A percentile compares a stretch with the other conserved stretches of the same genome.
phyloP scores from a whole-genome alignment of 139 green algal genomes.

The Marvania coccoides region DNA sequence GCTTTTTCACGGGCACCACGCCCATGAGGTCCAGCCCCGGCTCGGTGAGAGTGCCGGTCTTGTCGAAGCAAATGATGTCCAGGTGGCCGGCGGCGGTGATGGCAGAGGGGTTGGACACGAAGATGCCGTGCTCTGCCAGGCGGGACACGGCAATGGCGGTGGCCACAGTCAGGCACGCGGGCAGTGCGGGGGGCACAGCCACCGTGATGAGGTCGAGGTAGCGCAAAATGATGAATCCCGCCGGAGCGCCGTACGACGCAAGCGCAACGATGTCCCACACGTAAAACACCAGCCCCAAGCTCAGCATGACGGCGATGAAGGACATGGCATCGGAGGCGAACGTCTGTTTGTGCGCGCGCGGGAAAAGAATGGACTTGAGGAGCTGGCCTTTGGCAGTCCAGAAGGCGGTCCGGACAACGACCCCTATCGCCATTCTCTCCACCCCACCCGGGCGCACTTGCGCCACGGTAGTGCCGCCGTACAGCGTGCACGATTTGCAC shows the following conservation, averaged over 20 bases:
- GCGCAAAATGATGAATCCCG: conserved; percentile 1
- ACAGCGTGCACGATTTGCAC: conserved; percentile 50
- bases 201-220: conserved; percentile 74
- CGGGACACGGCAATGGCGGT: conserved; percentile 50
- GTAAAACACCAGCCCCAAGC: conserved; percentile 37
- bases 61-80: conserved; percentile 64
- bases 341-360: conserved; percentile 30
- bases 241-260: conserved; percentile 19
- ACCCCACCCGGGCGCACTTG: conserved; percentile 29
- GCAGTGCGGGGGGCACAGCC: conserved; percentile 63
- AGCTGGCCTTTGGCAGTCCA: conserved; percentile 65
- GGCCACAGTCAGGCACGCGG: conserved; percentile 60
- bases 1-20: conserved; percentile 29
- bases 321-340: conserved; percentile 51
- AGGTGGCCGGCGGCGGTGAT: conserved; percentile 55
- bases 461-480: conserved; percentile 51
- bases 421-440: conserved; percentile 30
- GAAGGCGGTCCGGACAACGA: conserved; percentile 59
- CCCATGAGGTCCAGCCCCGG: conserved; percentile 53
- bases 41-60: conserved; percentile 64
- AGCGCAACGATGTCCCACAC: conserved; percentile 53
- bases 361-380: conserved; percentile 60
- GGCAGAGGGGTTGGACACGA: conserved; percentile 44
- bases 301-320: conserved; percentile 59
- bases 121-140: conserved; percentile 44